These are phyloP conservation scores for Stephania yunnanensis DNA, from an alignment of 164 flowering plant species.

Conservation along the genomic window DNA sequence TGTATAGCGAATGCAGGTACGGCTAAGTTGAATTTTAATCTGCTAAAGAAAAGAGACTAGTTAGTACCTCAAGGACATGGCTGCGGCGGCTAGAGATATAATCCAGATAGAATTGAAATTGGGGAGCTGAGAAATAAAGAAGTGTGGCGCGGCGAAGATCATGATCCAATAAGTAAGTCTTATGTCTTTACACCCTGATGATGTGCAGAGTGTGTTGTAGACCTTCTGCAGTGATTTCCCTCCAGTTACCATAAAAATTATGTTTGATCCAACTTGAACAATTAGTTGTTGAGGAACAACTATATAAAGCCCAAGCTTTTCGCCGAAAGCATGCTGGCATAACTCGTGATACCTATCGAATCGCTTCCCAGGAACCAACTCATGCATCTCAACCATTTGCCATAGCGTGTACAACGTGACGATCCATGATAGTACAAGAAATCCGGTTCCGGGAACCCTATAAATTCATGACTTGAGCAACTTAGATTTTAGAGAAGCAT, in stretches of 20 bases:
- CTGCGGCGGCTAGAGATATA: conserved; percentile 56
- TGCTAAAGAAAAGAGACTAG: no score
- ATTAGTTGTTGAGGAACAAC: conserved; percentile 50
- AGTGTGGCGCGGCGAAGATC: conserved; percentile 45
- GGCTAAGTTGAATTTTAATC: no score
- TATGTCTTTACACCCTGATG: conserved; percentile 25
- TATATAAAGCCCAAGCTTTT: conserved; percentile 39
- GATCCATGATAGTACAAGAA: conserved; percentile 40
- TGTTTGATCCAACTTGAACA: conserved; percentile 42
- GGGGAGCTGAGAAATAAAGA: conserved; percentile 49
- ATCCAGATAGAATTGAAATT: conserved; percentile 49
- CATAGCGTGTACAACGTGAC: conserved; percentile 46
- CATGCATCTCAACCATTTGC: conserved; percentile 63
- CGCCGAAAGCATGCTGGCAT: conserved; percentile 54
- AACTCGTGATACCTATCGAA: conserved; percentile 50
- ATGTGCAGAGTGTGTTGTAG: conserved; percentile 26
- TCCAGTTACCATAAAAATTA: conserved; percentile 60
- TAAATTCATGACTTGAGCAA: background rate
- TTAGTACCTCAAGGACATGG: conserved; percentile 54
- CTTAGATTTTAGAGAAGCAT: background rate
- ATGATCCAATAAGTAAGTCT: conserved; percentile 46
- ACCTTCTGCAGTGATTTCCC: conserved; percentile 48
- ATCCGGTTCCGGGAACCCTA: conserved; percentile 19
- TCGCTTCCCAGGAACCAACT: conserved; percentile 50
- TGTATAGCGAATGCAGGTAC: background rate